These are phyloP conservation scores for Colletotrichum camelliae DNA, from an alignment of 2,329 filamentous ascomycete species.

Conservation along the genomic window DNA sequence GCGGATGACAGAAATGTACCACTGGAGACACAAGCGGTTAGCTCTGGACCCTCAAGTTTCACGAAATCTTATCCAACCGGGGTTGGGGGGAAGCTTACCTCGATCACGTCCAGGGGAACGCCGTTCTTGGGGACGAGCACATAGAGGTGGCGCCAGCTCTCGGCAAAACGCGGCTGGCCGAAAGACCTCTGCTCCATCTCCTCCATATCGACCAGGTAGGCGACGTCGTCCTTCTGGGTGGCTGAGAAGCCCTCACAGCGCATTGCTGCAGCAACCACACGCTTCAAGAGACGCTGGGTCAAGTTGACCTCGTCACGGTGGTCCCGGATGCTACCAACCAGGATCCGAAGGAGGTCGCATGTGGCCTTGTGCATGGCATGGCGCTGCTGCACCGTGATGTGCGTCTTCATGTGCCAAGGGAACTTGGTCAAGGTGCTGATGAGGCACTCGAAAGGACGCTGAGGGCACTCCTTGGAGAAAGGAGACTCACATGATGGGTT, in stretches of 20 bases:
- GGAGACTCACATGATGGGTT: constrained; percentile 51
- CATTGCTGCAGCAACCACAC: constrained; percentile 58
- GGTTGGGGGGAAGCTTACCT: constrained; percentile 45
- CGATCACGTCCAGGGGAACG: constrained; percentile 56
- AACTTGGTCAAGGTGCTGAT: constrained; percentile 68
- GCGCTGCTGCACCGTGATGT: constrained; percentile 64
- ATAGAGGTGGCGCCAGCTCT: constrained; percentile 58
- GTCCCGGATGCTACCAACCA: constrained; percentile 27
- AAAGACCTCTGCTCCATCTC: constrained; percentile 40
- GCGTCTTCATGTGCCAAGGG: constrained; percentile 64
- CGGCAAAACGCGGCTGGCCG: constrained; percentile 53
- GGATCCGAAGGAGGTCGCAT: constrained; percentile 46
- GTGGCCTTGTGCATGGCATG: constrained; percentile 57
- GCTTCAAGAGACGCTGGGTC: constrained; percentile 57
- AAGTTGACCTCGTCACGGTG: constrained; percentile 48
- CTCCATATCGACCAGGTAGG: constrained; percentile 42
- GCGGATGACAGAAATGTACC: constrained; percentile 61
- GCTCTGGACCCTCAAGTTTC: not conserved
- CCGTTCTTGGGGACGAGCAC: constrained; percentile 54
- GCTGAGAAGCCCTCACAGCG: constrained; percentile 65
- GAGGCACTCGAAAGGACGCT: constrained; percentile 69
- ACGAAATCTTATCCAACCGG: not conserved
- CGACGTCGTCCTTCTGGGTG: constrained; percentile 66
- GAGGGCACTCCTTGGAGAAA: constrained; percentile 65
- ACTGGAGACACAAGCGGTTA: constrained; percentile 42